These are phyloP conservation scores for Rusavskia elegans DNA, from an alignment of 495 filamentous ascomycete genomes.

Conservation along the genomic window DNA sequence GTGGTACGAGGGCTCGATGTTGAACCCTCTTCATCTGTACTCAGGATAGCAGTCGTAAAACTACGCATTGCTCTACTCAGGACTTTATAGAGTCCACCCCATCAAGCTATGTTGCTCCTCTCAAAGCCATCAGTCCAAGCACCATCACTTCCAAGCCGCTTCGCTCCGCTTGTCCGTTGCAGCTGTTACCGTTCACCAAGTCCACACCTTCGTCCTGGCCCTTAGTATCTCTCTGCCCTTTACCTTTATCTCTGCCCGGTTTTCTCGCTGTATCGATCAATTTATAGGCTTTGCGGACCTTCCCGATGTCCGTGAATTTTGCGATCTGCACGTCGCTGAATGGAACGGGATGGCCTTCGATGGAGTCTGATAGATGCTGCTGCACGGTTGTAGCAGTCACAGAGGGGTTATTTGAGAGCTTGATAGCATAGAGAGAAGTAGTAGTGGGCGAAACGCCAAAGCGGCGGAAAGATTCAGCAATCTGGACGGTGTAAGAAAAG, in stretches of 20 bases:
- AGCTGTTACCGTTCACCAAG: neutral
- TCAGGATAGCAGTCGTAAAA: too few species aligned
- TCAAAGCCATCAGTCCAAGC: conserved; percentile 58
- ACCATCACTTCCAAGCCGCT: conserved; percentile 44
- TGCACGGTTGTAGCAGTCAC: conserved; percentile 10
- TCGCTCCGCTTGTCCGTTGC: conserved; percentile 14
- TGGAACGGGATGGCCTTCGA: conserved; percentile 44
- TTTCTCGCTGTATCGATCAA: conserved; percentile 17
- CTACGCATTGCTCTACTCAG: too few species aligned
- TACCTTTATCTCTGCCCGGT: neutral
- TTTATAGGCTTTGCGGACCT: conserved; percentile 73
- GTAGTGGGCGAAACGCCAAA: conserved; percentile 66
- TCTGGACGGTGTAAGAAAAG: conserved; percentile 32
- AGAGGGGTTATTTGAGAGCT: conserved; percentile 31
- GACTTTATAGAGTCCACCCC: neutral
- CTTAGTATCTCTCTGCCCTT: conserved; percentile 2
- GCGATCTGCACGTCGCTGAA: conserved; percentile 49
- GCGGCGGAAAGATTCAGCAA: conserved; percentile 74
- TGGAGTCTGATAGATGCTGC: conserved; percentile 10
- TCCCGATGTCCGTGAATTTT: conserved; percentile 43
- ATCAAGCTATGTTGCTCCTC: conserved; percentile 30
- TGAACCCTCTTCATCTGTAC: neutral
- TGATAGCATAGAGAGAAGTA: conserved; percentile 56
- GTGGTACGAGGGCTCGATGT: conserved; percentile 23
- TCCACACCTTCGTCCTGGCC: conserved; percentile 11